Evolutionary conservation across 192 early-diverging fungal genomes (phyloP).

Genomic region (Entomortierella parvispora): DNA sequence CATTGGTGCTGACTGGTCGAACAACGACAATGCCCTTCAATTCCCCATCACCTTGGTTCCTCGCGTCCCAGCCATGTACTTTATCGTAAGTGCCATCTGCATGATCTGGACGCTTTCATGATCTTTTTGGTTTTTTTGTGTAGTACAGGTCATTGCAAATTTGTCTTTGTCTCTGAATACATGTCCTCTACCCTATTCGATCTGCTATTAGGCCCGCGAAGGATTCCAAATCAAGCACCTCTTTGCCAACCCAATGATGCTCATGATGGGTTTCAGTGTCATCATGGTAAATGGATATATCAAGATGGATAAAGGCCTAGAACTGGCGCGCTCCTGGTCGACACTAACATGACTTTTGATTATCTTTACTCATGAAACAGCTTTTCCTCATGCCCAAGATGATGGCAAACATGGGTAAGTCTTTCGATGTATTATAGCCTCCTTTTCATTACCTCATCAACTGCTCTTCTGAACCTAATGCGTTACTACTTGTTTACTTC

Average conservation of each 20-base stretch:
- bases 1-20: slow-evolving; percentile 58
- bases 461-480: background rate
- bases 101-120: background rate
- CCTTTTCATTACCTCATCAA: background rate
- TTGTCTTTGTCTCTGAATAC: background rate
- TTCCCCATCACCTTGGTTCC: slow-evolving; percentile 60
- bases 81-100: slow-evolving; percentile 50
- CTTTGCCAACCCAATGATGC: slow-evolving; percentile 68
- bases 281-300: slow-evolving; percentile 51
- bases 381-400: slow-evolving; percentile 67
- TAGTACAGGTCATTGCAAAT: background rate
- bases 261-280: slow-evolving; percentile 67
- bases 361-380: background rate
- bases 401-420: slow-evolving; percentile 60
- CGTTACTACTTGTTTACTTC: no score
- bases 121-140: background rate
- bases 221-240: slow-evolving; percentile 61
- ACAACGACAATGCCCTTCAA: slow-evolving; percentile 50
- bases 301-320: background rate
- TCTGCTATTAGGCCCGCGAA: slow-evolving; percentile 55
- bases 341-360: background rate
- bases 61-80: slow-evolving; percentile 56
- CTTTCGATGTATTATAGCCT: background rate
- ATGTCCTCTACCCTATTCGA: background rate
- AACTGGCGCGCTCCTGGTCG: background rate